These are phyloP conservation scores for Picochlorum sp. DNA, from an alignment of 139 green algal genomes.

Conservation along the genomic window DNA sequence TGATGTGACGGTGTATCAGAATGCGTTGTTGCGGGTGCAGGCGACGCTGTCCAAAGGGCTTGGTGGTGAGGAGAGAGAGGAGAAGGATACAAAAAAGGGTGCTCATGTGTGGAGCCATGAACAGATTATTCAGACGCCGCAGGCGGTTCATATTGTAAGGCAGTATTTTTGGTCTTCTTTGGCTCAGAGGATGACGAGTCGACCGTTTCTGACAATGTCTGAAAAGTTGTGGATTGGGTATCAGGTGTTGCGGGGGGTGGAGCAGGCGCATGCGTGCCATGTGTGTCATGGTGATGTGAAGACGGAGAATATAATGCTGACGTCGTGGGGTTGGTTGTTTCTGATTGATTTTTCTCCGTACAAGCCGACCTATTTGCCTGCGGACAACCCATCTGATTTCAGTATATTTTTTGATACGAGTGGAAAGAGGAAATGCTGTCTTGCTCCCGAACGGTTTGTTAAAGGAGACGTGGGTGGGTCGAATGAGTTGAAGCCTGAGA, in stretches of 20 bases:
- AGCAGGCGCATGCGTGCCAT: conserved; percentile 56
- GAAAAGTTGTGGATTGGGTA: conserved; percentile 93
- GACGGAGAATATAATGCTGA: conserved; percentile 87
- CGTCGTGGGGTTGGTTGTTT: conserved; percentile 74
- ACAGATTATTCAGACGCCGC: conserved; percentile 14
- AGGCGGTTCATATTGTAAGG: conserved; percentile 53
- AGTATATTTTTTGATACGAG: conserved; percentile 96
- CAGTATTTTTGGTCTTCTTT: conserved; percentile 81
- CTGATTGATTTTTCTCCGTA: conserved; percentile 88
- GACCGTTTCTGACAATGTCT: conserved; percentile 81
- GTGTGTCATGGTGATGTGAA: conserved; percentile 95
- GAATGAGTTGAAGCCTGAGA: conserved; percentile 21
- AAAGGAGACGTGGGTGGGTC: not conserved
- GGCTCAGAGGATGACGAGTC: conserved; percentile 77
- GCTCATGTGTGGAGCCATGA: conserved; percentile 70
- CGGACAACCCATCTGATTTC: conserved; percentile 94
- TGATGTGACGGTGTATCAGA: conserved; percentile 50
- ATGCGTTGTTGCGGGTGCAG: conserved; percentile 58
- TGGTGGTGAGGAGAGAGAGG: not conserved
- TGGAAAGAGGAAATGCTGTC: conserved; percentile 79
- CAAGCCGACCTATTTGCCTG: conserved; percentile 83
- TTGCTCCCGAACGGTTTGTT: conserved; percentile 86
- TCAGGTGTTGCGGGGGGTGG: conserved; percentile 77
- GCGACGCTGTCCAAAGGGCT: no score
- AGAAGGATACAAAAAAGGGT: conserved; percentile 12